Evolutionary conservation across 2,329 filamentous ascomycete genomes (phyloP), one percentile per base, ranked within the genome.

Genomic region (Incumbomyces lentus): DNA sequence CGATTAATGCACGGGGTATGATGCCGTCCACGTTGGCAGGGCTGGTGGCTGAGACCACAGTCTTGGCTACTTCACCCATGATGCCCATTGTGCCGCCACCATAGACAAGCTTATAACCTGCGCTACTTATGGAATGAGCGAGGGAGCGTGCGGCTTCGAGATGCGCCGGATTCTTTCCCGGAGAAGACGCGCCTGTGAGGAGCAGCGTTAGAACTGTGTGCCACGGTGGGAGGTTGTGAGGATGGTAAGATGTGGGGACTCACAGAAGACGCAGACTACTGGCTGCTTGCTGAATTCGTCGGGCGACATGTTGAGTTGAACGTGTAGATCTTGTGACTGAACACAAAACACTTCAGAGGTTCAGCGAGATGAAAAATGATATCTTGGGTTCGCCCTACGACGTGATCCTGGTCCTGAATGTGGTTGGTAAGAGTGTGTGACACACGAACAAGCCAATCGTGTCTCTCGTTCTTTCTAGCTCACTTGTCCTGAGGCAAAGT

Each of bases 61-160:
- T 89, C 58, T 82, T 83, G 38, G 92, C 87, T 10, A 96, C 68
- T 62, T 95, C 88, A 61, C 92, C 92, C 92, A 98, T 98, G 38
- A 98, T 76, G 8, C 92, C 92, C 32, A 87, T 80, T 2, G 90
- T 96, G 60, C 92, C 92, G 56, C 92, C 92, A 56, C 92, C 92
- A 66, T 96, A 98, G 54, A 96, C 88, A 36, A 98, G 79, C 8
- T 78, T 75, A 59, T 93, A 87, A 63, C 86, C 81, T 60, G 84
- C 76, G 42, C 76, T 73, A 62, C 88, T 83, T 68, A 96, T 83
- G 54, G 75, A 72, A 30, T 71, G 70, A 46, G 83, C 90, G 12
- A 96, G 79, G 26, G 78, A 68, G 33, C 82, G 82, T 2, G 92
- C 92, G 6, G 87, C 81, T 62, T 81, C 79, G 59, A 93, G 68